phyloP scores from a whole-genome alignment of 371 early-diverging fungal genomes.

The Mucor circinelloides region DNA sequence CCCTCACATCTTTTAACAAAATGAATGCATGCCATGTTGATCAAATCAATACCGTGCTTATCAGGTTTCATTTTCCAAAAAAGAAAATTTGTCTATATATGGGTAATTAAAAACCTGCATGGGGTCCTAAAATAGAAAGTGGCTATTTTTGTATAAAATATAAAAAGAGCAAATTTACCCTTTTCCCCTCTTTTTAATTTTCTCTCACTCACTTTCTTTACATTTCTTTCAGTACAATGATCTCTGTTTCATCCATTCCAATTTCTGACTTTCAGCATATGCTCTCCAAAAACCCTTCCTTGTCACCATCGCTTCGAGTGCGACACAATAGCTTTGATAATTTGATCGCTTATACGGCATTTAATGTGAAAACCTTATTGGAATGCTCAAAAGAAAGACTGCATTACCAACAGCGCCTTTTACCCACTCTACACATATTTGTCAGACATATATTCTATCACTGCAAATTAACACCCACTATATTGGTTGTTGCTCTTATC shows the following conservation, averaged over 20 bases:
- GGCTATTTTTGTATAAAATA: slow-evolving; percentile 2
- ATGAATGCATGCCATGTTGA: neutral
- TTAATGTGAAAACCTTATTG: slow-evolving; percentile 29
- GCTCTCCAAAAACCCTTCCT: neutral
- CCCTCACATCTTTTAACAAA: neutral
- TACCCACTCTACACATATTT: slow-evolving; percentile 37
- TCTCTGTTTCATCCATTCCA: neutral
- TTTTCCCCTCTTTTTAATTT: neutral
- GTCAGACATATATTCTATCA: slow-evolving; percentile 38
- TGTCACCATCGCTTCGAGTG: slow-evolving; percentile 10
- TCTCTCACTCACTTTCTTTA: neutral
- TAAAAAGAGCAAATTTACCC: neutral
- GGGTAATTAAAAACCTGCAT: slow-evolving; percentile 1
- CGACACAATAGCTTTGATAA: slow-evolving; percentile 23
- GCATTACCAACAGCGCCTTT: slow-evolving; percentile 32
- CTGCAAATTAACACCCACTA: slow-evolving; percentile 42
- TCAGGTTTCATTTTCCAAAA: slow-evolving; percentile 2
- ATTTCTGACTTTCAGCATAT: neutral
- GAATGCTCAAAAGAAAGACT: slow-evolving; percentile 34
- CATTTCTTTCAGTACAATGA: slow-evolving; percentile 5
- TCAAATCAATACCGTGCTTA: neutral
- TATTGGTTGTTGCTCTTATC: slow-evolving; percentile 64
- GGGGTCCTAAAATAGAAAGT: neutral
- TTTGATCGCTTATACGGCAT: slow-evolving; percentile 31
- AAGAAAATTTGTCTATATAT: slow-evolving; percentile 14